Base-by-base conservation (phyloP, 805 yeast species). In the Schwanniomyces occidentalis region DNA sequence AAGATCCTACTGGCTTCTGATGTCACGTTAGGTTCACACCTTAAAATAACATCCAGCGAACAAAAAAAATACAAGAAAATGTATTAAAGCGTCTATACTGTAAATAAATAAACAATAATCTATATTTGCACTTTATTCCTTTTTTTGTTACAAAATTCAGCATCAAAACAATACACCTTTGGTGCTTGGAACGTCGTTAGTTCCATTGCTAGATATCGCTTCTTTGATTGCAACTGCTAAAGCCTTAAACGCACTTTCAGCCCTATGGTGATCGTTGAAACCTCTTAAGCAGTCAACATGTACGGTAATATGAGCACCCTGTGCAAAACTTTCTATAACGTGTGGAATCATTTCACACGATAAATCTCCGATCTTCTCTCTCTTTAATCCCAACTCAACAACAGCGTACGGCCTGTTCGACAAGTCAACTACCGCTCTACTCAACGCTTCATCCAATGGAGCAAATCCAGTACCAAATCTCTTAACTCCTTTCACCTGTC, bases 281-380 rank as follows among this genome's bases (percentile, higher is more conserved):
- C 99, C 99, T 47, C 97, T 73, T 38, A 93, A 56, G 59, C 96
- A 87, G 63, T 93, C 99, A 22, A 93, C 96, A 54, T 93, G 99
- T 53, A 93, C 54, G 1, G 99, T 93, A 35, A 93, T 75, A 41
- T 84, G 83, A 1, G 97, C 96, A 25, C 85, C 86, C 51, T 85
- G 87, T 3, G 98, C 96, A 69, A 93, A 93, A 49, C 95, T 83
- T 61, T 89, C 95, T 42, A 93, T 58, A 30, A 93, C 90, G 60
- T 93, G 99, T n/a, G 97, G 97, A 45, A 93, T 84, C 99, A 93
- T 93, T 65, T 93, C 99, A 52, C 93, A 79, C 23, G 89, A 78
- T 34, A 93, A 72, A 52, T 86, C 95, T 34, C 99, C 99, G 48
- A 93, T 80, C 58, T 83, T 89, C 58, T 93, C 99, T 45, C 99